A percentile compares a stretch with the other conserved stretches of the same genome.
phyloP scores from a whole-genome alignment of 805 yeast genomes.

The Pichia ethanolica region DNA sequence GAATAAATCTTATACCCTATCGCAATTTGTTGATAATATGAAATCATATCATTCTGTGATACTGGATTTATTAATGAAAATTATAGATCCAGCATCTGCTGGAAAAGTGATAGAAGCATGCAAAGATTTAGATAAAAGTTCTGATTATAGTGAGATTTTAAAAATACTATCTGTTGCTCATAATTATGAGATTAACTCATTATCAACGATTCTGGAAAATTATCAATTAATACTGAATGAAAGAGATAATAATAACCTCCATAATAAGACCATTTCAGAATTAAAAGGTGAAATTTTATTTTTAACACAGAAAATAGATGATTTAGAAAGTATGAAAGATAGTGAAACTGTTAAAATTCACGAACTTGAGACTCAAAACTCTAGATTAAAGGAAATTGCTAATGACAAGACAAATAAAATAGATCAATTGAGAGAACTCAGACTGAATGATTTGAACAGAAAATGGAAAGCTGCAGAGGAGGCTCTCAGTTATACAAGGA shows the following conservation, averaged over 20 bases:
- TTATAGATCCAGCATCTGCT: constrained; percentile 5
- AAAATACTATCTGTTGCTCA: constrained; percentile 7
- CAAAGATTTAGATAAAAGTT: background rate
- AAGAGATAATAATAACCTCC: background rate
- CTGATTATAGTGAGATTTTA: background rate
- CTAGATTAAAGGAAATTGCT: background rate
- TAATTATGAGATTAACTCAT: constrained; percentile 5
- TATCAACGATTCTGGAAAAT: constrained; percentile 4
- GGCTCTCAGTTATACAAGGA: constrained; percentile 53
- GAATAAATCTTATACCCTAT: background rate
- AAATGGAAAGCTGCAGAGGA: constrained; percentile 70
- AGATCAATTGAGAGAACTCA: constrained; percentile 25
- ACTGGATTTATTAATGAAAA: background rate
- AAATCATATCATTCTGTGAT: constrained; percentile 1
- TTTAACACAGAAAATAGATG: constrained; percentile 1
- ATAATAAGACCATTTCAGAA: background rate
- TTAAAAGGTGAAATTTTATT: background rate
- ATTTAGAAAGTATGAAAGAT: constrained; percentile 2
- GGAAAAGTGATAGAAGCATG: background rate
- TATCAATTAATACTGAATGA: background rate
- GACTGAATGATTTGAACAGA: constrained; percentile 55
- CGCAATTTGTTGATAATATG: background rate
- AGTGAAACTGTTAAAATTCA: constrained; percentile 3
- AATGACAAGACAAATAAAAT: constrained; percentile 5
- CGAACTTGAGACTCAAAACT: constrained; percentile 1